Conservation (phyloP, 257 asterid genomes). For the Capsicum baccatum region DNA sequence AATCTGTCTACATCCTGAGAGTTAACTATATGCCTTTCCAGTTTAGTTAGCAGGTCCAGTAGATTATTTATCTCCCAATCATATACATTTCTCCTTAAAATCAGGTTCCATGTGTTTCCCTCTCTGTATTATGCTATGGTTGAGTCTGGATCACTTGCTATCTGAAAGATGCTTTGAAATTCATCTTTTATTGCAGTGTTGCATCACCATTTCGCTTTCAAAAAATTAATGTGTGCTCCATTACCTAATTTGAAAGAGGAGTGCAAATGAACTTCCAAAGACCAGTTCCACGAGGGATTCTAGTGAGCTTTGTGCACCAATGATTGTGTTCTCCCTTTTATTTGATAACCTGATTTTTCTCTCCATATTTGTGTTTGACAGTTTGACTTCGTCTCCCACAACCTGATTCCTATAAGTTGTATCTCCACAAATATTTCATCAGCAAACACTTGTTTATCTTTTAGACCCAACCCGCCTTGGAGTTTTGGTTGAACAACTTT, state of each 20-base stretch:
- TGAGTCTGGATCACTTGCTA: neutral
- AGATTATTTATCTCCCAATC: neutral
- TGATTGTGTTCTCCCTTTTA: neutral
- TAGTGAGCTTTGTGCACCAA: neutral
- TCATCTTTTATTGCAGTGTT: neutral
- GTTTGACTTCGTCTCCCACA: neutral
- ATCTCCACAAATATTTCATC: neutral
- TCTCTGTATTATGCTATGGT: neutral
- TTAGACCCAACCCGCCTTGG: neutral
- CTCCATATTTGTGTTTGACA: slow-evolving; percentile 11
- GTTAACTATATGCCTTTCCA: neutral
- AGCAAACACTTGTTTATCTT: neutral
- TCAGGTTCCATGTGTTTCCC: slow-evolving; percentile 4
- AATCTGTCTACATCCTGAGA: neutral
- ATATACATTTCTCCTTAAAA: neutral
- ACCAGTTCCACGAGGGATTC: neutral
- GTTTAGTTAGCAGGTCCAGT: neutral
- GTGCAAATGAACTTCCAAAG: slow-evolving; percentile 1
- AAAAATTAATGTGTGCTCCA: neutral
- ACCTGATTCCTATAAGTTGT: neutral
- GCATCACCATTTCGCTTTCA: neutral
- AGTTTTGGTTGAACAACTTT: neutral
- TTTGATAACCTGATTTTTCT: neutral
- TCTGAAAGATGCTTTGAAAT: neutral
- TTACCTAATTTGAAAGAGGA: neutral